Conservation (phyloP, 2,329 filamentous ascomycete species). For the Scytalidium sp. region DNA sequence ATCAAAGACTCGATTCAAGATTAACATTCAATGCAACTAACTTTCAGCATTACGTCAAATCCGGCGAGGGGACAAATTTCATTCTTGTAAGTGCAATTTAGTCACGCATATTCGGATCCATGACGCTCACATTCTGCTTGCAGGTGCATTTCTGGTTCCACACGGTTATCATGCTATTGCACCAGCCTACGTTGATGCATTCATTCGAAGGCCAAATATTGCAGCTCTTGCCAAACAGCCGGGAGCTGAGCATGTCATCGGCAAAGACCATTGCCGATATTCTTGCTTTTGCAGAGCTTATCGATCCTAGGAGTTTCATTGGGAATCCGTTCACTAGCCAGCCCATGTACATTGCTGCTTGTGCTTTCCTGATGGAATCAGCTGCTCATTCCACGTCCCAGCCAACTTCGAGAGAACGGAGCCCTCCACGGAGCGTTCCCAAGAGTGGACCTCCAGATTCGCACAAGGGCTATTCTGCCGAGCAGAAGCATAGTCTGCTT, state of each 20-base stretch:
- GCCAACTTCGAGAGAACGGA: constrained; percentile 55
- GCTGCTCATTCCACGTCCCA: constrained; percentile 66
- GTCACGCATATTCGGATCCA: constrained; percentile 36
- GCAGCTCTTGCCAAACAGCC: constrained; percentile 75
- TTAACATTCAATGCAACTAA: constrained; percentile 83
- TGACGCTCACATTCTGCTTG: constrained; percentile 74
- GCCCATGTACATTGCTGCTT: constrained; percentile 88
- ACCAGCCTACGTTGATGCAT: constrained; percentile 79
- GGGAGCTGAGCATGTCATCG: constrained; percentile 52
- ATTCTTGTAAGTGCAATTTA: constrained; percentile 87
- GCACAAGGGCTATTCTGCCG: constrained; percentile 11
- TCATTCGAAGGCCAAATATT: constrained; percentile 69
- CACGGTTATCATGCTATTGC: constrained; percentile 77
- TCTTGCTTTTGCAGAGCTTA: constrained; percentile 78
- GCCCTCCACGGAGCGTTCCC: constrained; percentile 15
- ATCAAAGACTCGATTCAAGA: constrained; percentile 71
- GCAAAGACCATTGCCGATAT: constrained; percentile 93
- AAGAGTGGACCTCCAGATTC: constrained; percentile 21
- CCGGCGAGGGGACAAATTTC: constrained; percentile 81
- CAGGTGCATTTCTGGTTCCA: constrained; percentile 82
- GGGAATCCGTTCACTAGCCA: constrained; percentile 89
- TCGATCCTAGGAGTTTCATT: constrained; percentile 81
- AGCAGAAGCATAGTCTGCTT: constrained; percentile 66
- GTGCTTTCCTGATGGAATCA: constrained; percentile 83
- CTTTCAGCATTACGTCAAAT: constrained; percentile 79